A percentile compares a stretch with the other conserved stretches of the same genome.
Conservation (phyloP, 441 rosid genomes). For the Hura crepitans region DNA sequence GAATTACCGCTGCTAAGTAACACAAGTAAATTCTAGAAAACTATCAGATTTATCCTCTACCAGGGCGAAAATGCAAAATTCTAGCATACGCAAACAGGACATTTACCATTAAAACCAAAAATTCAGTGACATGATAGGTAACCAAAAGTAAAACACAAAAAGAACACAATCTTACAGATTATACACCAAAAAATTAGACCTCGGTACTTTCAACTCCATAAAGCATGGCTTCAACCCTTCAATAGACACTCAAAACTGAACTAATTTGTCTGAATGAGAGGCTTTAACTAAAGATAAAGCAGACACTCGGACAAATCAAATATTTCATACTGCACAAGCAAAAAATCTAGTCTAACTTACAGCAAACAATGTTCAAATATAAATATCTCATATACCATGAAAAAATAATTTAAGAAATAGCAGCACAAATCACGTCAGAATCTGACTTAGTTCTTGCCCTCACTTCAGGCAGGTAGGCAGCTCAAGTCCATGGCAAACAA, state of each 20-base stretch:
- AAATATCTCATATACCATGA: slow-evolving; percentile 10
- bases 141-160: not conserved
- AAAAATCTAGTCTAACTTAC: slow-evolving; percentile 11
- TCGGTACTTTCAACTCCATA: slow-evolving; percentile 3
- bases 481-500: slow-evolving; percentile 68
- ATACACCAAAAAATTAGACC: slow-evolving; percentile 9
- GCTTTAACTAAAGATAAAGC: slow-evolving; percentile 3
- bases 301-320: slow-evolving; percentile 6
- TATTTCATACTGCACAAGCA: slow-evolving; percentile 21
- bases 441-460: slow-evolving; percentile 27
- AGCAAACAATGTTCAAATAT: slow-evolving; percentile 5
- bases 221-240: slow-evolving; percentile 6
- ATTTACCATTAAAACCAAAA: not conserved
- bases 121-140: not conserved
- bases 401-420: not conserved
- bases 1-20: not conserved
- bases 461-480: slow-evolving; percentile 68
- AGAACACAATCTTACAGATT: not conserved
- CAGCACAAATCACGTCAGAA: slow-evolving; percentile 11
- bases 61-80: not conserved
- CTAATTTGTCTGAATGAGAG: slow-evolving; percentile 13
- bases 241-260: slow-evolving; percentile 7
- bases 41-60: not conserved
- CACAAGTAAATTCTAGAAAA: not conserved
- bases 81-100: not conserved